These are phyloP conservation scores for Xylariaceae sp. DNA, from an alignment of 2,329 filamentous ascomycete genomes.

Conservation along the genomic window DNA sequence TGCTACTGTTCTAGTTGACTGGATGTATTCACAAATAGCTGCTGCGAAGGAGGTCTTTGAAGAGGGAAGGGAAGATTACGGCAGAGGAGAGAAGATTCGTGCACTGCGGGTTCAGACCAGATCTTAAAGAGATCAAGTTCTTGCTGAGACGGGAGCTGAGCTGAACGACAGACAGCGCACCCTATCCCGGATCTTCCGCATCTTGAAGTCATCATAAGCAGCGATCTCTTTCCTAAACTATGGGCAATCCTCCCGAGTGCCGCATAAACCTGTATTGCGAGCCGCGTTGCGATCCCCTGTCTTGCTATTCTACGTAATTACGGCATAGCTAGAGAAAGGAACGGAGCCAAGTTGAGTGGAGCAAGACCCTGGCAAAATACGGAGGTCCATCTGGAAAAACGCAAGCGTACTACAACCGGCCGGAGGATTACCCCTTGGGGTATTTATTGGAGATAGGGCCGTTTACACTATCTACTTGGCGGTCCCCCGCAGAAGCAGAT, in stretches of 20 bases:
- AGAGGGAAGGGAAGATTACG: background rate
- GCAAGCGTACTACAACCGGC: conserved; percentile 20
- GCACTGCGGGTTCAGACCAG: conserved; percentile 9
- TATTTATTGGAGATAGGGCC: conserved; percentile 11
- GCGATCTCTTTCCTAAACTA: conserved; percentile 17
- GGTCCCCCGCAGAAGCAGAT: conserved; percentile 9
- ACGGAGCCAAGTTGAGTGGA: conserved; percentile 22
- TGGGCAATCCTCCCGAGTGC: conserved; percentile 4
- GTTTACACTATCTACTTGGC: conserved; percentile 1
- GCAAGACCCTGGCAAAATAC: conserved; percentile 22
- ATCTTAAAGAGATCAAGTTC: conserved; percentile 16
- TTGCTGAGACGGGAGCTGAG: conserved; percentile 1
- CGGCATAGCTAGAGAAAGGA: conserved; percentile 11
- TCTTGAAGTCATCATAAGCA: conserved; percentile 17
- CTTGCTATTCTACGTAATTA: conserved; percentile 2
- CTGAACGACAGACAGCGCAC: background rate
- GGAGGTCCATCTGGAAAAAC: conserved; percentile 24
- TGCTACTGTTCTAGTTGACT: background rate
- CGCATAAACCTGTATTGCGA: background rate
- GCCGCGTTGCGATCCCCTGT: conserved; percentile 16
- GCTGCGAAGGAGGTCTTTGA: too few relatives aligned
- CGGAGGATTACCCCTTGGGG: conserved; percentile 21
- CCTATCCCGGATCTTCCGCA: conserved; percentile 10
- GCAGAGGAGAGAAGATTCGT: conserved; percentile 3
- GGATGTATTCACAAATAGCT: background rate